Conservation (phyloP, 176 grass and related monocot genomes). For the Musa troglodytarum region DNA sequence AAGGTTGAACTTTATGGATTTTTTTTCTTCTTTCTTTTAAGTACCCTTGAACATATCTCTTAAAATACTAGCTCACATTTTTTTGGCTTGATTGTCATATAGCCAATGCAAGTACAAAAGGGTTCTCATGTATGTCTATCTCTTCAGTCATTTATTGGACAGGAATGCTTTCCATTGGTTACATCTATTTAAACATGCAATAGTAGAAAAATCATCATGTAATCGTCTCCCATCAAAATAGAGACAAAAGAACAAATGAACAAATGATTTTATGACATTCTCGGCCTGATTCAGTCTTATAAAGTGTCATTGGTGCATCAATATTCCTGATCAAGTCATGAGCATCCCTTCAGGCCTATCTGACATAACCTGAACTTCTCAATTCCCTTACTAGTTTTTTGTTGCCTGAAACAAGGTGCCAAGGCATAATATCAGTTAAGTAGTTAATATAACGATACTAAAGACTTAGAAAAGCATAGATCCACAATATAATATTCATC, state of each 20-base stretch:
- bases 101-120: no score
- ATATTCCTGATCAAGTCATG: not conserved
- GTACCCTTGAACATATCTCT: not conserved
- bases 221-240: not conserved
- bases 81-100: not conserved
- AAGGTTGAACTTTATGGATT: not conserved
- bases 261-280: not conserved
- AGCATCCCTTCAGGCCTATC: conserved; percentile 17
- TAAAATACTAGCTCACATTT: not conserved
- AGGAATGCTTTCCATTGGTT: no score
- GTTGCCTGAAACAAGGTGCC: conserved; percentile 43
- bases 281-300: not conserved
- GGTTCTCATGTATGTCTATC: no score
- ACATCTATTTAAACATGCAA: no score
- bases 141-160: no score
- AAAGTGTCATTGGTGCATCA: not conserved
- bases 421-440: not conserved
- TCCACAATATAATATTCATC: not conserved
- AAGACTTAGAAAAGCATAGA: not conserved
- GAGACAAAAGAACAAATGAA: not conserved
- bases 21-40: not conserved
- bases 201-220: no score
- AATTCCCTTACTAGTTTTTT: conserved; percentile 76
- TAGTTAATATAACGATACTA: not conserved
- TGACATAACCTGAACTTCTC: conserved; percentile 55